Base-by-base conservation (phyloP, 2,329 filamentous ascomycete species). In the Pestalotiopsis fici region DNA sequence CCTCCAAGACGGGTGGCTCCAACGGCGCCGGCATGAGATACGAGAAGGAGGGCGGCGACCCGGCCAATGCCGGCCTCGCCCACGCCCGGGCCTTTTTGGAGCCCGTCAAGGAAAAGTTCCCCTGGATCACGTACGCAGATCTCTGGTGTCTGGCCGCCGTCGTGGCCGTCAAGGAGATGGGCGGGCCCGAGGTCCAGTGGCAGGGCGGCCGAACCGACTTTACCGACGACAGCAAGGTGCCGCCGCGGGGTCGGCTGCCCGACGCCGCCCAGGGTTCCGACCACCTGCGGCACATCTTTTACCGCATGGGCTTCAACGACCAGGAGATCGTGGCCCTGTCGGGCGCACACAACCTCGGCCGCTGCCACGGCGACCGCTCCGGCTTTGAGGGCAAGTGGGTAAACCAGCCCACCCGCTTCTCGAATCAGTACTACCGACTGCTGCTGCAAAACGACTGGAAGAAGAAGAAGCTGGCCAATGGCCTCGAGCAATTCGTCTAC, bases 261-360 rank as follows among this genome's bases (percentile, higher is more conserved):
- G 94, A 98, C 79, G 95, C 88, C 64, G 81, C 89, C 73, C 89
- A 97, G 86, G 91, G 88, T 68, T 86, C 91, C 69, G 89, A 90
- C 76, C 95, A 98, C 82, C 87, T 98, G 75, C 91, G 95, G 75
- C 88, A 87, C 82, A 93, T 98, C 83, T 98, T 98, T 82, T 88
- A 90, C 79, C 93, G 95, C 78, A 98, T 98, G 95, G 95, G 95
- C 72, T 98, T 98, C 86, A 90, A 94, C 80, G 95, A 98, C 83
- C 92, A 91, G 76, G 95, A 98, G 83, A 98, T 98, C 79, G 95
- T 98, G 54, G 95, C 95, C 37, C 87, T 98, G 66, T 87, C 87
- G 25, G 94, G 94, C 72, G 94, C 92, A 59, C 94, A 97, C 83
- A 92, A 92, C 67, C 87, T 97, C 23, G 95, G 66, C 67, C 92